Conservation (phyloP, 257 asterid genomes). For the Mitragyna speciosa region DNA sequence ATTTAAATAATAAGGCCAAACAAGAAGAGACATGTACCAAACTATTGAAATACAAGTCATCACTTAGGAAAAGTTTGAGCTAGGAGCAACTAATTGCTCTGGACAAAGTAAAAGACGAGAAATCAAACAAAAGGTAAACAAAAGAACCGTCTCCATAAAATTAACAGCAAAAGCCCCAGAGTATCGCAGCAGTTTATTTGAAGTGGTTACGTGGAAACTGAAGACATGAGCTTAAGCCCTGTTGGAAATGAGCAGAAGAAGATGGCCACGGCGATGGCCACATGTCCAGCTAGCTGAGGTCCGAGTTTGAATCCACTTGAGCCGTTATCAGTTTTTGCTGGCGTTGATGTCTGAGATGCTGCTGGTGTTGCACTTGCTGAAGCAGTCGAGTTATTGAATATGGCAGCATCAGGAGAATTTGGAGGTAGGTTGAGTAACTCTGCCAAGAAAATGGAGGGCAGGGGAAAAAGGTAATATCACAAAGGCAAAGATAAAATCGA, state of each 20-base stretch:
- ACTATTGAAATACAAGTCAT: not conserved
- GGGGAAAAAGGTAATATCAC: too few relatives aligned
- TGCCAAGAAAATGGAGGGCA: conserved; percentile 24
- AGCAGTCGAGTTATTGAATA: conserved; percentile 45
- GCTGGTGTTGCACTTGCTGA: conserved; percentile 26
- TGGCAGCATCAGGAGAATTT: conserved; percentile 67
- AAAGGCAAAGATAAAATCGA: too few relatives aligned
- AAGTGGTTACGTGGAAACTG: not conserved
- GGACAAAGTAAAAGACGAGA: not conserved
- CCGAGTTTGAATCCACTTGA: conserved; percentile 27
- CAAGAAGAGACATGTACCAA: not conserved
- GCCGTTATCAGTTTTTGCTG: conserved; percentile 16
- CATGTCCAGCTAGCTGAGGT: conserved; percentile 26
- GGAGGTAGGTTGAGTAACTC: conserved; percentile 64
- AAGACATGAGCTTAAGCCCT: not conserved
- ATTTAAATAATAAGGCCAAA: not conserved
- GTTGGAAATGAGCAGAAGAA: conserved; percentile 29
- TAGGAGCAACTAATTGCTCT: not conserved
- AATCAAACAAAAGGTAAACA: not conserved
- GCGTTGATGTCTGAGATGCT: conserved; percentile 28
- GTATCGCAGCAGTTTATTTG: not conserved
- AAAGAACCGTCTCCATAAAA: not conserved
- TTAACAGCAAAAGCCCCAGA: not conserved
- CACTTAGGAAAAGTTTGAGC: not conserved
- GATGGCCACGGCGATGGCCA: conserved; percentile 21